phyloP scores from a whole-genome alignment of 306 rosid species.

The Vigna nakashimae region DNA sequence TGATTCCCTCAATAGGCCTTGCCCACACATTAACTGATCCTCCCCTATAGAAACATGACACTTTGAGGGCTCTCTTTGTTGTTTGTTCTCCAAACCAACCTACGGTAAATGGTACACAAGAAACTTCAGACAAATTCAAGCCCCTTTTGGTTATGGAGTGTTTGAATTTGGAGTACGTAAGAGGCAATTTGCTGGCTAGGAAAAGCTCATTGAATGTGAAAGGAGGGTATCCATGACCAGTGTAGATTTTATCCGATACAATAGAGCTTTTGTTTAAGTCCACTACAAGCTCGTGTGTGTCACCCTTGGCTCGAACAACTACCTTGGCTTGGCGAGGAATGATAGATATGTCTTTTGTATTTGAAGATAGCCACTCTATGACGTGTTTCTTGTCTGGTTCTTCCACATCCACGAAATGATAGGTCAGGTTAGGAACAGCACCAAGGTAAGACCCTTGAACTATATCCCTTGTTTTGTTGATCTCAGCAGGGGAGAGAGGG shows the following conservation, averaged over 20 bases:
- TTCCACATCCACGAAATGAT: conserved; percentile 72
- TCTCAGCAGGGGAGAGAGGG: conserved; percentile 72
- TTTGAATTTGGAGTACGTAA: conserved; percentile 59
- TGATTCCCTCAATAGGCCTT: conserved; percentile 86
- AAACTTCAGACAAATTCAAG: conserved; percentile 74
- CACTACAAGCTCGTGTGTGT: conserved; percentile 68
- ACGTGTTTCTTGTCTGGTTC: conserved; percentile 80
- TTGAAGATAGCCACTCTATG: conserved; percentile 70
- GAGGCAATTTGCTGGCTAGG: conserved; percentile 74
- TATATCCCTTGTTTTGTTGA: conserved; percentile 59
- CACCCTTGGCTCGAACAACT: conserved; percentile 68
- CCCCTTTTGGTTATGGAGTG: conserved; percentile 64
- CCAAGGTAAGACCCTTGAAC: conserved; percentile 67
- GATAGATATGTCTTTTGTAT: conserved; percentile 30
- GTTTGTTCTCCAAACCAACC: conserved; percentile 83
- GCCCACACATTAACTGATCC: conserved; percentile 72
- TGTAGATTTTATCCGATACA: conserved; percentile 60
- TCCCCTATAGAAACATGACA: conserved; percentile 69
- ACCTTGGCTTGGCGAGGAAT: conserved; percentile 72
- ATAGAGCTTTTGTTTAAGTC: conserved; percentile 62
- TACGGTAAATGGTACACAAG: conserved; percentile 80
- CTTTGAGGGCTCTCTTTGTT: conserved; percentile 69
- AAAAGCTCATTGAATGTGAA: conserved; percentile 69
- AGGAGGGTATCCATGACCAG: conserved; percentile 84
- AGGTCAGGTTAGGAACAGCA: conserved; percentile 73